phyloP scores from a whole-genome alignment of 78 protist genomes.

The Salpingoeca rosetta region DNA sequence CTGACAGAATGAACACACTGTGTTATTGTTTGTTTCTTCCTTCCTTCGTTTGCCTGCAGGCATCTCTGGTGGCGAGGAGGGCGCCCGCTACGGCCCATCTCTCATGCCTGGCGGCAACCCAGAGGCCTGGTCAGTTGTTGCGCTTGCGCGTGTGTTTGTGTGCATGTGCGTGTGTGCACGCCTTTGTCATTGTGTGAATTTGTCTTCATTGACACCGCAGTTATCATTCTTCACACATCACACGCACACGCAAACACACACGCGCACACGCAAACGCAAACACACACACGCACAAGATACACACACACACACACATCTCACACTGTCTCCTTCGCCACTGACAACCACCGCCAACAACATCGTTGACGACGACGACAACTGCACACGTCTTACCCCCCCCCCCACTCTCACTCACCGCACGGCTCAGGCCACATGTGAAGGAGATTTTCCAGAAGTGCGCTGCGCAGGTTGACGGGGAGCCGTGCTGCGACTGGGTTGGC shows the following conservation, averaged over 20 bases:
- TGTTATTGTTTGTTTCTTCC: no score
- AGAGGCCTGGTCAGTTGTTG: constrained; percentile 64
- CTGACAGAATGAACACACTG: no score
- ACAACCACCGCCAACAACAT: neutral
- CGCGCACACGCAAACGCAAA: neutral
- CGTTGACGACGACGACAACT: no score
- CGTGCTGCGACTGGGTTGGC: constrained; percentile 88
- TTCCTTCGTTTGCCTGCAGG: no score
- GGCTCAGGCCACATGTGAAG: constrained; percentile 50
- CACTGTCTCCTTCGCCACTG: no score
- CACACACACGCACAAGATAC: no score
- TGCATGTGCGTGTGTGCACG: neutral
- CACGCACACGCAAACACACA: no score
- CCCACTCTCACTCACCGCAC: no score
- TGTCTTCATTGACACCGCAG: neutral
- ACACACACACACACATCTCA: no score
- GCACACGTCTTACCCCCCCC: no score
- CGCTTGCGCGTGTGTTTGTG: neutral
- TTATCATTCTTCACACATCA: no score
- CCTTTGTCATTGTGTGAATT: no score
- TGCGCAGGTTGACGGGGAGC: constrained; percentile 63
- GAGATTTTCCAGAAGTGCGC: constrained; percentile 64
- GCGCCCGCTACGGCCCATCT: constrained; percentile 94
- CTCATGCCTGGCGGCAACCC: constrained; percentile 93
- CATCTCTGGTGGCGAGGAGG: constrained; percentile 96